A percentile compares a stretch with the other conserved stretches of the same genome.
Evolutionary conservation across 2,329 filamentous ascomycete species (phyloP).

Genomic region (Hypoxylon sp.): DNA sequence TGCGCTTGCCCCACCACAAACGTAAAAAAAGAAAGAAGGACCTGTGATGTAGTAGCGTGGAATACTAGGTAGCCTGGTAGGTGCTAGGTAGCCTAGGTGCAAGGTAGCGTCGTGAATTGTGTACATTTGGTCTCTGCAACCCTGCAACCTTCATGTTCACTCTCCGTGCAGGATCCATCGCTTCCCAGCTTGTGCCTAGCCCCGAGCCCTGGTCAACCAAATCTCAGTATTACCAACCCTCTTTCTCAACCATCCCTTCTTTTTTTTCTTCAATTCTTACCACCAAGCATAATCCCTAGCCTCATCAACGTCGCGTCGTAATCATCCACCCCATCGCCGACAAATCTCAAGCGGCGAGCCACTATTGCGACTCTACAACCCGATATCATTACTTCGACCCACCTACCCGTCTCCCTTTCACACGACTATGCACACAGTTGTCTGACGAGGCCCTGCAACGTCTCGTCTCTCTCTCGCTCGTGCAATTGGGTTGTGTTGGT

Average conservation of each 20-base stretch:
- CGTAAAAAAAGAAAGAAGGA: too few species aligned
- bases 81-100: too few species aligned
- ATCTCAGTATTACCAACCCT: slow-evolving; percentile 49
- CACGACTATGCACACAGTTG: slow-evolving; percentile 48
- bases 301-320: slow-evolving; percentile 28
- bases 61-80: too few species aligned
- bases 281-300: slow-evolving; percentile 25
- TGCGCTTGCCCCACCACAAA: too few species aligned
- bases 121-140: too few species aligned
- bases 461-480: slow-evolving; percentile 41
- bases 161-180: not conserved
- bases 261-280: slow-evolving; percentile 41
- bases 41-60: too few species aligned
- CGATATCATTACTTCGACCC: slow-evolving; percentile 17
- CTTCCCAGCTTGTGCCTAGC: slow-evolving; percentile 38
- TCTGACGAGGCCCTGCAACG: slow-evolving; percentile 49
- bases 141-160: not conserved
- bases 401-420: slow-evolving; percentile 26
- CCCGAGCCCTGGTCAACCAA: slow-evolving; percentile 47
- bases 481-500: slow-evolving; percentile 41
- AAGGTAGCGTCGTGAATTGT: too few species aligned
- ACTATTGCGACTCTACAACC: slow-evolving; percentile 26
- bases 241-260: slow-evolving; percentile 48
- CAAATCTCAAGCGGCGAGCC: slow-evolving; percentile 12
- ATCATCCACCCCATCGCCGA: slow-evolving; percentile 19